Conservation (phyloP, 192 early-diverging fungal genomes). For the Coemansia sp. region DNA sequence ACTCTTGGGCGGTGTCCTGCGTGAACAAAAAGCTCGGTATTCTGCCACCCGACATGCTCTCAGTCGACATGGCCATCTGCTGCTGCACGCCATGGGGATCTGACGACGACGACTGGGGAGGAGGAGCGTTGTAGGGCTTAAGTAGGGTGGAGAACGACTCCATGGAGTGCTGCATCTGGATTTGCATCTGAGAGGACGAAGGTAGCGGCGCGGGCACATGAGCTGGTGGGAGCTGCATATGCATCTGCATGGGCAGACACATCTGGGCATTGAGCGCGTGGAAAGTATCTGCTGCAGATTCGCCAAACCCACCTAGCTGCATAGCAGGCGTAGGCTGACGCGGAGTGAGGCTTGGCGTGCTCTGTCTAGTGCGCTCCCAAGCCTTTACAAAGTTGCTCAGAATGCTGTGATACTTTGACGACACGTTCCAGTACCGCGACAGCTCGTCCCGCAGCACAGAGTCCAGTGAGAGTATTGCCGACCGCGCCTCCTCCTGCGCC, state of each 20-base stretch:
- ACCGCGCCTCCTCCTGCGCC: conserved; percentile 49
- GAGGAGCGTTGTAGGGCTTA: conserved; percentile 27
- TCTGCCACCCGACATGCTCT: not conserved
- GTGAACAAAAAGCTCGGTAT: conserved; percentile 41
- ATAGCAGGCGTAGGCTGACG: conserved; percentile 15
- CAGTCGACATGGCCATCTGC: not conserved
- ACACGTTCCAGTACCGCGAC: conserved; percentile 51
- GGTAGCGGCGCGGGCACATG: not conserved
- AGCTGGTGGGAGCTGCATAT: conserved; percentile 29
- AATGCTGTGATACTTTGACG: conserved; percentile 50
- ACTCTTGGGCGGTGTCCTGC: conserved; percentile 38
- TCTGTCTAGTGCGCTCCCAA: conserved; percentile 50
- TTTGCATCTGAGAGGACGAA: conserved; percentile 3
- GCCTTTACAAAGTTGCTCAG: conserved; percentile 54
- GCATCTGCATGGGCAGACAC: conserved; percentile 38
- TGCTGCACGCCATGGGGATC: conserved; percentile 5
- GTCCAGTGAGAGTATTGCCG: conserved; percentile 46
- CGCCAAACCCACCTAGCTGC: conserved; percentile 3
- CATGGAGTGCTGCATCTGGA: not conserved
- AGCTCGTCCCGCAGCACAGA: conserved; percentile 46
- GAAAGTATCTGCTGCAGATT: conserved; percentile 25
- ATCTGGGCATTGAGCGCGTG: conserved; percentile 20
- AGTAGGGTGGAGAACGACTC: conserved; percentile 23
- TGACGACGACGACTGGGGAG: not conserved
- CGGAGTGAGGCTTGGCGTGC: conserved; percentile 32